Evolutionary conservation across 2,329 filamentous ascomycete species (phyloP).

Genomic region (Septoria petroselini): DNA sequence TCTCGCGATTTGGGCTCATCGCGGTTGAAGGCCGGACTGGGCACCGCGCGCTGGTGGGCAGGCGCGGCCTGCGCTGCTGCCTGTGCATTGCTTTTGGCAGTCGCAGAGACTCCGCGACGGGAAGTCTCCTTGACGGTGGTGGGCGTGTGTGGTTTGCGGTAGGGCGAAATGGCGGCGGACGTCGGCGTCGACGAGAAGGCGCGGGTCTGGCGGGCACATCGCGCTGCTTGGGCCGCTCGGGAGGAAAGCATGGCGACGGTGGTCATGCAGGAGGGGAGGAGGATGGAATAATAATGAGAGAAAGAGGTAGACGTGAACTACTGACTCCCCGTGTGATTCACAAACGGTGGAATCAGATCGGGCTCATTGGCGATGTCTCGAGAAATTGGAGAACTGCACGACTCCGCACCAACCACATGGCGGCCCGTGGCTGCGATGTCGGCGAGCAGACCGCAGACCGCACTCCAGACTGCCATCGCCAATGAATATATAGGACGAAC

Average conservation of each 20-base stretch:
- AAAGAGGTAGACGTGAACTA: background rate
- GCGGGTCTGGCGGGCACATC: constrained; percentile 42
- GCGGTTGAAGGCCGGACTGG: constrained; percentile 52
- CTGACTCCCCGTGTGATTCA: background rate
- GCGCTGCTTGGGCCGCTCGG: constrained; percentile 38
- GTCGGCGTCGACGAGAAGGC: constrained; percentile 45
- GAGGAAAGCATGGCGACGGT: constrained; percentile 36
- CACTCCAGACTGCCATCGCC: no score
- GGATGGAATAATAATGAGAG: background rate
- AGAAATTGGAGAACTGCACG: background rate
- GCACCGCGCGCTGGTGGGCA: constrained; percentile 40
- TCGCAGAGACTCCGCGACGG: constrained; percentile 40
- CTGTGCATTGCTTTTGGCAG: constrained; percentile 46
- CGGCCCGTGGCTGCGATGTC: no score
- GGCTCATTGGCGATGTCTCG: background rate
- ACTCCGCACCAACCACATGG: no score
- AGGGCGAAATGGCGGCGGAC: constrained; percentile 45
- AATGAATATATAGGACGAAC: no score
- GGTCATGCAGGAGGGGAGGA: constrained; percentile 18
- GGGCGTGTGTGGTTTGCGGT: constrained; percentile 32
- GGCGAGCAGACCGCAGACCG: no score
- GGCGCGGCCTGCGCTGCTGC: constrained; percentile 38
- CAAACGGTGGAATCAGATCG: background rate
- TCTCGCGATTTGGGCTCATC: constrained; percentile 38
- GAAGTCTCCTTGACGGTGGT: constrained; percentile 20